Evolutionary conservation across 805 yeast genomes (phyloP).

Genomic region (Starmerella vaccinii): DNA sequence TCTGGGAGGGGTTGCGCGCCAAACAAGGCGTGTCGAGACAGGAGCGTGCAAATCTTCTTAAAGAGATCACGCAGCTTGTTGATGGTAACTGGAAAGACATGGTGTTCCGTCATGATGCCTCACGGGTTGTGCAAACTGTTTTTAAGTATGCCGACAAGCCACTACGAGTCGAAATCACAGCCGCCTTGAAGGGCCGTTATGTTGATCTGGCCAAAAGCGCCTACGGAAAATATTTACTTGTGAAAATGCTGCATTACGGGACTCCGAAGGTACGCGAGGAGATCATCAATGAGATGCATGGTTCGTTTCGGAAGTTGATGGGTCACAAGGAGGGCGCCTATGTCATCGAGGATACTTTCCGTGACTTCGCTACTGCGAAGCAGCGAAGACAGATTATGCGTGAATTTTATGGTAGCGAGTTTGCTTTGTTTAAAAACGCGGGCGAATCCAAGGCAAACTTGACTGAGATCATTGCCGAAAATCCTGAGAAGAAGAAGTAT

Average conservation of each 20-base stretch:
- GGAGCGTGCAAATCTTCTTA: slow-evolving; percentile 58
- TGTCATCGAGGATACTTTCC: slow-evolving; percentile 86
- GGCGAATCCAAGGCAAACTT: slow-evolving; percentile 54
- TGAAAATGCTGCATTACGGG: slow-evolving; percentile 87
- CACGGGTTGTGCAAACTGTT: slow-evolving; percentile 89
- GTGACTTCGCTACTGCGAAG: slow-evolving; percentile 69
- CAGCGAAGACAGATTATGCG: slow-evolving; percentile 85
- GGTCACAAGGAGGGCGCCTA: slow-evolving; percentile 97
- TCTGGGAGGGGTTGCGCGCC: slow-evolving; percentile 89
- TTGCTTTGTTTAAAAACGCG: slow-evolving; percentile 75
- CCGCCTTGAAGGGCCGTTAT: slow-evolving; percentile 61
- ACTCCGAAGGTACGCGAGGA: slow-evolving; percentile 65
- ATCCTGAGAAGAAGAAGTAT: slow-evolving; percentile 66
- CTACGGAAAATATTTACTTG: slow-evolving; percentile 84
- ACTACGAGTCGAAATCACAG: slow-evolving; percentile 60
- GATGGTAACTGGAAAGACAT: slow-evolving; percentile 62
- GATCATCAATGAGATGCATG: slow-evolving; percentile 78
- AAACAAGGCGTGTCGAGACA: slow-evolving; percentile 64
- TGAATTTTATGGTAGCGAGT: slow-evolving; percentile 95
- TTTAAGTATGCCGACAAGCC: slow-evolving; percentile 75
- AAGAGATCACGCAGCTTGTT: slow-evolving; percentile 76
- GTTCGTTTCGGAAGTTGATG: slow-evolving; percentile 81
- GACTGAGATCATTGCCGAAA: slow-evolving; percentile 53
- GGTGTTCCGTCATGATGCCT: slow-evolving; percentile 91
- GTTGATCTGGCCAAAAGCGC: slow-evolving; percentile 81